phyloP scores from a whole-genome alignment of 345 rosid species.

The Arabis alpina region DNA sequence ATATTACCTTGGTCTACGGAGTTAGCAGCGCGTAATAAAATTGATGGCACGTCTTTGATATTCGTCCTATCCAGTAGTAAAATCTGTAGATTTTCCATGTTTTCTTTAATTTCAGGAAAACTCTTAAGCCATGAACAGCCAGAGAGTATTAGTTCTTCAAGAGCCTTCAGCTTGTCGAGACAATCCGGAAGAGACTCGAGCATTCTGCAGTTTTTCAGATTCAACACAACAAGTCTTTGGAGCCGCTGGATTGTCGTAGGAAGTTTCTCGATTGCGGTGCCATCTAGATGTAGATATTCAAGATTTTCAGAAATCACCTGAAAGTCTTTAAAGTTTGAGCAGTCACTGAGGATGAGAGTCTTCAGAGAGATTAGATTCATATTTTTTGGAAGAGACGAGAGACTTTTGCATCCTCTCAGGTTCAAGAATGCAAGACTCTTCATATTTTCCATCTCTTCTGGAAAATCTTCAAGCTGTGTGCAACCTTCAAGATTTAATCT shows the following conservation, averaged over 20 bases:
- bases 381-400: background rate
- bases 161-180: background rate
- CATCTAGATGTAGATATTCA: conserved; percentile 1
- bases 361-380: conserved; percentile 4
- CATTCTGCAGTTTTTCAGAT: conserved; percentile 4
- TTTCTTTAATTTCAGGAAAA: background rate
- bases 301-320: conserved; percentile 6
- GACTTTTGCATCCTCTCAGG: conserved; percentile 25
- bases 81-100: background rate
- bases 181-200: background rate
- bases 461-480: background rate
- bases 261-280: conserved; percentile 17
- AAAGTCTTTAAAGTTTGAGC: conserved; percentile 25
- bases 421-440: conserved; percentile 1
- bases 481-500: conserved; percentile 26
- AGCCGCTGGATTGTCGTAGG: background rate
- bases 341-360: conserved; percentile 15
- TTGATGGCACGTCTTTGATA: no score
- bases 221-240: background rate
- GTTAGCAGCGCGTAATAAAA: no score
- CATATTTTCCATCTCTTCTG: conserved; percentile 2
- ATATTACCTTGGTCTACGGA: no score
- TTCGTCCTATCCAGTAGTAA: background rate
- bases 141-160: conserved; percentile 4
- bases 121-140: background rate